Evolutionary conservation across 2,329 filamentous ascomycete genomes (phyloP).

Genomic region (Plectosphaerella sp.): DNA sequence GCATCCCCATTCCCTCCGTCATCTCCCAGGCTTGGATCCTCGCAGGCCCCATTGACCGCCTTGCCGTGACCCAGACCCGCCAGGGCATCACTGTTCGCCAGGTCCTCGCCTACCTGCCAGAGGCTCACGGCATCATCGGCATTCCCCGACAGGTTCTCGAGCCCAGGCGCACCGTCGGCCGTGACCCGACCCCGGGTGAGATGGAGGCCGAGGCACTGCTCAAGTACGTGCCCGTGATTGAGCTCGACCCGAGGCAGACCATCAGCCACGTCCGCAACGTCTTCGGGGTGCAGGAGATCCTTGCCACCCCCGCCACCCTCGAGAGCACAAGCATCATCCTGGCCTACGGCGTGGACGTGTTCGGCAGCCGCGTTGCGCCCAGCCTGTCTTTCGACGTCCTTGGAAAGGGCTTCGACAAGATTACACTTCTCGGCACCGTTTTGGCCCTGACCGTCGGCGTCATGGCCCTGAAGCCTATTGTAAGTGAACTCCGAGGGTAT

Average conservation of each 20-base stretch:
- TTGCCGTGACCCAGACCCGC: conserved; percentile 81
- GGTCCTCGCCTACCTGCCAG: conserved; percentile 73
- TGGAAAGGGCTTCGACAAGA: conserved; percentile 89
- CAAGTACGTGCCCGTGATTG: conserved; percentile 70
- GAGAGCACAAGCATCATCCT: conserved; percentile 92
- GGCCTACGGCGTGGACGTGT: conserved; percentile 84
- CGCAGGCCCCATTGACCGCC: conserved; percentile 69
- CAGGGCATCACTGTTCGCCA: conserved; percentile 88
- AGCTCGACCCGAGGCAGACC: conserved; percentile 77
- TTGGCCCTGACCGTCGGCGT: conserved; percentile 75
- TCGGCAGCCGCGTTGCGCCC: conserved; percentile 80
- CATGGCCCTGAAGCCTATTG: conserved; percentile 75
- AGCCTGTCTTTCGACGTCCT: conserved; percentile 89
- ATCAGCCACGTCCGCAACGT: conserved; percentile 82
- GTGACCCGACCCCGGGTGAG: conserved; percentile 77
- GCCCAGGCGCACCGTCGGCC: conserved; percentile 77
- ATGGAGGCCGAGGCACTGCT: conserved; percentile 73
- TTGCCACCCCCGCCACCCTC: conserved; percentile 72
- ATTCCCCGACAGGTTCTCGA: conserved; percentile 78
- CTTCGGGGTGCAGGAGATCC: conserved; percentile 66
- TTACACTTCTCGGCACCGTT: conserved; percentile 80
- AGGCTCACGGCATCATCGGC: conserved; percentile 69
- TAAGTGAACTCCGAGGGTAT: conserved; percentile 39
- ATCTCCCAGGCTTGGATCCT: conserved; percentile 79
- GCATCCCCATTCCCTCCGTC: conserved; percentile 64